Percentiles rank a stretch among this genome's conserved stretches.
phyloP scores from a whole-genome alignment of 2,329 filamentous ascomycete species.

The Epichloe sibirici region DNA sequence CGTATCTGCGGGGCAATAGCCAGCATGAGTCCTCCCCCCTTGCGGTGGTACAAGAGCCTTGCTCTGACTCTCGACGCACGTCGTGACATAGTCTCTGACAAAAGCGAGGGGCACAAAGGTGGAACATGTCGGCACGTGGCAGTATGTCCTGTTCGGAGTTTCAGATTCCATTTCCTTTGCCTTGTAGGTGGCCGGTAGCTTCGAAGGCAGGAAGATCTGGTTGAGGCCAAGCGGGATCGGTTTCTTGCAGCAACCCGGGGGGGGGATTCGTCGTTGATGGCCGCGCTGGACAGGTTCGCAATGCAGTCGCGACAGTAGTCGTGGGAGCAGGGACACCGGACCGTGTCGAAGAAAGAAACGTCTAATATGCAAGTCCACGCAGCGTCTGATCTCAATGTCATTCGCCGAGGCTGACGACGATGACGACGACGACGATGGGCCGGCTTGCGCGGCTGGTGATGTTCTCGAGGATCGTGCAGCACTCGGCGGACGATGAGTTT shows the following conservation, averaged over 20 bases:
- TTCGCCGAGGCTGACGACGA: background rate
- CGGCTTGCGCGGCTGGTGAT: background rate
- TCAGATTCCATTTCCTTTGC: constrained; percentile 36
- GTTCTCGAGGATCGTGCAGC: background rate
- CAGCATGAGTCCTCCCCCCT: constrained; percentile 28
- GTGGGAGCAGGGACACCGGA: constrained; percentile 20
- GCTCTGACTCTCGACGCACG: constrained; percentile 28
- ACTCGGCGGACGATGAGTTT: background rate
- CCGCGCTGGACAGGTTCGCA: constrained; percentile 26
- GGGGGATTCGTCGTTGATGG: constrained; percentile 35
- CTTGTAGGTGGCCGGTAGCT: constrained; percentile 24
- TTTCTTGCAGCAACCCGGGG: constrained; percentile 41
- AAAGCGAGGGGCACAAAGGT: constrained; percentile 28
- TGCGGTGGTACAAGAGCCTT: constrained; percentile 43
- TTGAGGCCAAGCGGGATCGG: constrained; percentile 25
- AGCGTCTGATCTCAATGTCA: background rate
- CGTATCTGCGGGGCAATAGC: constrained; percentile 35
- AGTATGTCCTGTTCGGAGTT: constrained; percentile 38
- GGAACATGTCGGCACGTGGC: constrained; percentile 29
- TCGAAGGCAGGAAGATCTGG: constrained; percentile 21
- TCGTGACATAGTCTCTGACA: constrained; percentile 23
- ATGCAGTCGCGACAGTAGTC: constrained; percentile 41
- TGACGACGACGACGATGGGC: background rate
- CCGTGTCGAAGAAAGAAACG: background rate
- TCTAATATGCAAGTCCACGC: constrained; percentile 1